Evolutionary conservation across 495 filamentous ascomycete species (phyloP).

Genomic region (Xylaria telfairii): DNA sequence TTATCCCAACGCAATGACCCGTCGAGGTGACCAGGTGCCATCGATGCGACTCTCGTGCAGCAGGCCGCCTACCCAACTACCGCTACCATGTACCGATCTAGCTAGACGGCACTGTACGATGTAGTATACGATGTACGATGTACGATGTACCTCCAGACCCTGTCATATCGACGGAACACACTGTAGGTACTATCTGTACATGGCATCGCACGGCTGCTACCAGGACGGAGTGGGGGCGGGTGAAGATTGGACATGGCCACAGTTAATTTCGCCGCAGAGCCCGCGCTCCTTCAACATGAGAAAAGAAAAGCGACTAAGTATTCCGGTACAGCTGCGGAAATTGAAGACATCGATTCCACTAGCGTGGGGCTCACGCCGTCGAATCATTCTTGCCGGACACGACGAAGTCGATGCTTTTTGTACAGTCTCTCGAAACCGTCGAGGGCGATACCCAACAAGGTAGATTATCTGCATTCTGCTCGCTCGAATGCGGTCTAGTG

Average conservation of each 20-base stretch:
- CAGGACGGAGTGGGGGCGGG: background rate
- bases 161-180: background rate
- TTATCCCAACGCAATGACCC: conserved; percentile 20
- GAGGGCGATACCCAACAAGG: conserved; percentile 11
- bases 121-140: too few relatives aligned
- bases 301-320: conserved; percentile 3
- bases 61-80: conserved; percentile 10
- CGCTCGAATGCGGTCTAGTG: conserved; percentile 13
- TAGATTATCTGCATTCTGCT: conserved; percentile 15
- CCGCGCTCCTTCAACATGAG: background rate
- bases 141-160: too few relatives aligned
- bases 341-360: background rate
- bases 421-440: background rate
- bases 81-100: conserved; percentile 3
- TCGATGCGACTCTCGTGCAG: background rate
- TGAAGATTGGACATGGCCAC: background rate
- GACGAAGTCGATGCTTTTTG: background rate
- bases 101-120: background rate
- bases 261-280: background rate
- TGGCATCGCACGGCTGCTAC: background rate
- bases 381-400: background rate
- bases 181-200: too few relatives aligned
- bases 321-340: background rate
- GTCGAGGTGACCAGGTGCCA: conserved; percentile 1
- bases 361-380: background rate